Evolutionary conservation across 768 basidiomycete genomes (phyloP), one percentile per base, ranked within the genome.

Genomic region (Pholiota microspora): DNA sequence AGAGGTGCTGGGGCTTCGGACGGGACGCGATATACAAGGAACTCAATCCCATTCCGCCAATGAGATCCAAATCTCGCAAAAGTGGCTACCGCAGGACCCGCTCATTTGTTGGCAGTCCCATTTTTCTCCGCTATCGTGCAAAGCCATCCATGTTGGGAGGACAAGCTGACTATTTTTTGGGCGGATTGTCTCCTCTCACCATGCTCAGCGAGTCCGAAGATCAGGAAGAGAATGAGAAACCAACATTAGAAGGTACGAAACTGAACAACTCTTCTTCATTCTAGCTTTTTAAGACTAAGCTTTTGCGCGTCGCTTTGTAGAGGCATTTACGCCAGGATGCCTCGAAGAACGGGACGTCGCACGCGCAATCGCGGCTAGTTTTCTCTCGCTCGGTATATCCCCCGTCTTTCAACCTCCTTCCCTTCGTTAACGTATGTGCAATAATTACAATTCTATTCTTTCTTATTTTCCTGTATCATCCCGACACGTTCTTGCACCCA

Each of bases 1-100:
- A 61, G 46, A 51, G 51, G 10, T 50, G 51, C 10, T 61, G 60
- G 60, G 49, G 54, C 15, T 54, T 61, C 15, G 54, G 57, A 3
- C 46, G 31, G 18, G 13, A 55, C 40, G 50, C 51, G n/a, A 45
- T 46, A 21, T 45, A 54, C 27, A 42, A 46, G 31, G 58, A 59
- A 15, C 25, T 58, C 23, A 50, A 53, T n/a, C 18, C 47, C 21
- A 16, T 45, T n/a, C 18, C 25, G 16, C 29, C 31, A 27, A 36
- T 9, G n/a, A 29, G 21, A 28, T 10, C 38, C 4, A 16, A 36
- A 47, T 13, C 34, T n/a, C 21, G 12, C 12, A 28, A n/a, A 7
- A 8, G 2, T 3, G 35, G 2, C 13, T 18, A 10, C 7, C 21
- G 40, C 5, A 16, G 21, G 15, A 12, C 45, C 8, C 53, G 45